Percentiles rank a stretch among this genome's conserved stretches.
phyloP scores from a whole-genome alignment of 352 stramenopile genomes.

The Blastocystis sp. region DNA sequence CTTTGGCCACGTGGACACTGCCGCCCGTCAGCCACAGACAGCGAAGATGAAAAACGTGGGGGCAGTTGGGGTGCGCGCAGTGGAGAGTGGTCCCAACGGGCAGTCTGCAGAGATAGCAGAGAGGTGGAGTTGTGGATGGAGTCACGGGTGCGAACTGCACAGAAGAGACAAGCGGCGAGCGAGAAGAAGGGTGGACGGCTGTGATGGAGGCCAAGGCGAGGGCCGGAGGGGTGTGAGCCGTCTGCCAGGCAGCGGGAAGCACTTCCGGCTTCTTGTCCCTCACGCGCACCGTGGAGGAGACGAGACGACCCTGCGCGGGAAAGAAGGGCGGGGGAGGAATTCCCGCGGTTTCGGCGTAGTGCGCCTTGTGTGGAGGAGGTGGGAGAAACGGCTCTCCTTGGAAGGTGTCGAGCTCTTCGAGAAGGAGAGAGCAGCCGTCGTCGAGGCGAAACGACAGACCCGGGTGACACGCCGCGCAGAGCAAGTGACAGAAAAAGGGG shows the following conservation, averaged over 20 bases:
- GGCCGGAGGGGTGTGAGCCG: not conserved
- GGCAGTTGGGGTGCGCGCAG: not conserved
- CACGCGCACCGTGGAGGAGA: not conserved
- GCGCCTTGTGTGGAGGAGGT: not conserved
- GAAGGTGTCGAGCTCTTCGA: not conserved
- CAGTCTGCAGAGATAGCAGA: conserved; percentile 15
- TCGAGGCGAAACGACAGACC: not conserved
- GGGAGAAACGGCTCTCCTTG: too few species aligned
- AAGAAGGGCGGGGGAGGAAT: not conserved
- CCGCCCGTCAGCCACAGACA: not conserved
- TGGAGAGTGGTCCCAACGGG: not conserved
- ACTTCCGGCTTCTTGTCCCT: not conserved
- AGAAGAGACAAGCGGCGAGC: not conserved
- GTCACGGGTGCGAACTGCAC: not conserved
- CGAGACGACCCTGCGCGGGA: not conserved
- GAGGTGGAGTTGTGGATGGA: not conserved
- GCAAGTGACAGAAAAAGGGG: not conserved
- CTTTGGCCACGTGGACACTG: not conserved
- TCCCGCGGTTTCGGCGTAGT: not conserved
- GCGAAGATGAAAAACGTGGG: not conserved
- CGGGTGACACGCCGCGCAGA: not conserved
- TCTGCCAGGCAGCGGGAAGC: not conserved
- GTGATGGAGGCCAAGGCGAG: not conserved
- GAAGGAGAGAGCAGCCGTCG: not conserved
- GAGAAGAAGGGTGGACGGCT: not conserved